A percentile compares a stretch with the other conserved stretches of the same genome.
phyloP scores from a whole-genome alignment of 116 monocot genomes.

The Iris pallida region DNA sequence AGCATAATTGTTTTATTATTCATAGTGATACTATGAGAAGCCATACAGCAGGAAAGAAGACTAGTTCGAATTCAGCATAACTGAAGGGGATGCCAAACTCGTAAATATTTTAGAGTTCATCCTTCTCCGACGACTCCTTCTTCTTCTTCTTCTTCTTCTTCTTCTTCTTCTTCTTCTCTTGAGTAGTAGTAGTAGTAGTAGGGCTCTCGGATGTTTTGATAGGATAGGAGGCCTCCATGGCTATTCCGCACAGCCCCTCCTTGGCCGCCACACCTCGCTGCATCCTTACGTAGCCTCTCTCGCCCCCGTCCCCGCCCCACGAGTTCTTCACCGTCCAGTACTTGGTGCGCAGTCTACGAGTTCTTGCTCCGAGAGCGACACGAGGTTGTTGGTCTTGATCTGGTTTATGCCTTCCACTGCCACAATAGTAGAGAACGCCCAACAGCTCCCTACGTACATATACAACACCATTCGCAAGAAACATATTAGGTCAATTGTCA shows the following conservation, averaged over 20 bases:
- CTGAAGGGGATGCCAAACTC: no score
- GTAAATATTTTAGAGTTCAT: conserved; percentile 22
- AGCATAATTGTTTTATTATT: no score
- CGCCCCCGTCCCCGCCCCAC: conserved; percentile 3
- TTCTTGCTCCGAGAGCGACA: conserved; percentile 19
- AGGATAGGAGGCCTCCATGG: conserved; percentile 54
- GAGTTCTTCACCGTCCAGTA: conserved; percentile 15
- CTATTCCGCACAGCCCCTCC: conserved; percentile 42
- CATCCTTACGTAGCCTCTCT: conserved; percentile 10
- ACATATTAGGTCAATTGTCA: no score
- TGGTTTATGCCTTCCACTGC: conserved; percentile 56
- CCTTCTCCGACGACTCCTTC: conserved; percentile 1
- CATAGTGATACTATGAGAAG: no score
- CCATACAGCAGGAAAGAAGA: no score
- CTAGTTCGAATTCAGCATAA: no score
- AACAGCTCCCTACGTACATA: conserved; percentile 38
- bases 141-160: no score
- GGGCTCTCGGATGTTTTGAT: conserved; percentile 41
- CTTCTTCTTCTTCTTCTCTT: not conserved
- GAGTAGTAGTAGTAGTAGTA: no score
- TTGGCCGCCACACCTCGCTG: not conserved
- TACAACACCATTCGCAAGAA: no score
- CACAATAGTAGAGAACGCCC: conserved; percentile 54
- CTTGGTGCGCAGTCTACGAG: conserved; percentile 30
- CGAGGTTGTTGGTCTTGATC: conserved; percentile 36